Evolutionary conservation across 2,329 filamentous ascomycete species (phyloP), one percentile per base, ranked within the genome.

Genomic region (Exophiala dermatitidis): DNA sequence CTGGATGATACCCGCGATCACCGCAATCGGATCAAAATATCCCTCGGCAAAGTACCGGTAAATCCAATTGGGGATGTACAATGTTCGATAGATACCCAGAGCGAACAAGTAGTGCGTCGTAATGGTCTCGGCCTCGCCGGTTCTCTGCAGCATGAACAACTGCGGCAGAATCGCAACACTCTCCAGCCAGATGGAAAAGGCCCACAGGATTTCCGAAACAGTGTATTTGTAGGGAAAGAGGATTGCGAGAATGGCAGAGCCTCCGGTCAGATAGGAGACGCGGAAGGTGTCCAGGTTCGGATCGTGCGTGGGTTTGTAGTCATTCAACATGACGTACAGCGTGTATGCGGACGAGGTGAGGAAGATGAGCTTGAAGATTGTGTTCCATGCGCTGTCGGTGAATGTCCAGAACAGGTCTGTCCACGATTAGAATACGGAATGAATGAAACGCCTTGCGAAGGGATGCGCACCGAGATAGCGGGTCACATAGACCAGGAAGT

Each of bases 31-130:
- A 68, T 97, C 90, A 63, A 85, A 86, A 69, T 89, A 85, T 47
- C 81, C 76, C 70, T 95, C 90, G 48, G 80, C 79, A 63, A 87
- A 80, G 73, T 91, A 97, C 52, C 93, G 80, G 73, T 88, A 97
- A 65, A 97, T 83, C 93, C 93, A 98, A 75, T 98, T 98, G 62
- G 93, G 93, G 63, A 98, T 98, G 73, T 98, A 98, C 52, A 98
- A 77, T 2, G 90, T 88, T 53, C 93, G 81, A 76, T 98, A 98
- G 59, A 85, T 76, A 33, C 93, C 93, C 36, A 98, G 78, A 9
- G 94, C 91, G 67, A 95, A 95, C 40, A 98, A 80, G 71, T 98
- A 98, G 73, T 98, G 91, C 1, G 90, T 95, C 8, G 93, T 98
- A 67, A 98, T 98, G n/a, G 93, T 96, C 74, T 98, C 93, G 7